Base-by-base conservation (phyloP, 139 green algal genomes). In the Klebsormidium nitens region DNA sequence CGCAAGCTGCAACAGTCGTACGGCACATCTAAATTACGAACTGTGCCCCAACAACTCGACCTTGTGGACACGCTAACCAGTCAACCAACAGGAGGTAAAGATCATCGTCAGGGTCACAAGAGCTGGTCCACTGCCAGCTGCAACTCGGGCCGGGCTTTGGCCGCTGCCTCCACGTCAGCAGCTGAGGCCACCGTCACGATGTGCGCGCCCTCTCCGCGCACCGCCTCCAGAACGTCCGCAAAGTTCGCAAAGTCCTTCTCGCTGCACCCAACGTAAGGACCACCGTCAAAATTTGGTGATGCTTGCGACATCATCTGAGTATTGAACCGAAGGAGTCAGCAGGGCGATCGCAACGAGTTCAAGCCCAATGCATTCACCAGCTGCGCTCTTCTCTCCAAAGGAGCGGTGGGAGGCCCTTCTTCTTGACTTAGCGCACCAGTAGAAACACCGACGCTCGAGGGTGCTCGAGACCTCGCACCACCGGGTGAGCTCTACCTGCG, bases 141-240 rank as follows among this genome's bases (percentile, higher is more conserved):
- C 52, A 26, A 23, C 11, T 23, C 14, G 28, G 52, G 44, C 44
- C 44, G 17, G 17, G 17, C 17, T 17, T 52, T 52, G 14, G 8
- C 28, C 26, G 72, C 72, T 40, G 69, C 52, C 5, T 40, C 72
- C 19, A 68, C 71, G 56, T 26, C 28, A 2, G n/a, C 61, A 5
- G 61, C 42, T 5, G 72, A 76, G 3, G 72, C 72, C 6, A 80
- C 72, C 19, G 36, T 58, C 39, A 80, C 64, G 19, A 72, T 31
- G 11, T 46, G 63, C 0, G 37, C 59, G 29, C 68, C 52, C 31
- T 71, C 72, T 14, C 55, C 59, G 8, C 64, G 66, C 56, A 96
- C 91, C 56, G 36, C 56, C 36, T 83, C 66, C 46, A 86, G 65
- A 29, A 48, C 79, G 5, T 84, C 77, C 17, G 62, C 80, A 76